phyloP scores from a whole-genome alignment of 2,329 filamentous ascomycete genomes.

The Epichloe sylvatica region DNA sequence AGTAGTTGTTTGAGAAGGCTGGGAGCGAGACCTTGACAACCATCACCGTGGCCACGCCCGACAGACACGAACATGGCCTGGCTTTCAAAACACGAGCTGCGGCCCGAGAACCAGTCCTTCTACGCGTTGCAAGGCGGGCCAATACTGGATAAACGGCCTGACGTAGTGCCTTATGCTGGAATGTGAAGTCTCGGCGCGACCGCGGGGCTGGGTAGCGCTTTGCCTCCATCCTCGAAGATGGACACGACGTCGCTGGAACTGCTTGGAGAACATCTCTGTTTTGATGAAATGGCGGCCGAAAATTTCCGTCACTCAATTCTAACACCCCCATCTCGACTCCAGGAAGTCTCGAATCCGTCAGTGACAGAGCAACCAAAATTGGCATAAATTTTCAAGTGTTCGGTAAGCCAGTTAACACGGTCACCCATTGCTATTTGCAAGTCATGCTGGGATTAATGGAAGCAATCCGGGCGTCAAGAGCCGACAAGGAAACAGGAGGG shows the following conservation, averaged over 20 bases:
- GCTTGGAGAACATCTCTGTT: background rate
- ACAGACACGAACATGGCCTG: background rate
- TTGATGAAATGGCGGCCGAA: background rate
- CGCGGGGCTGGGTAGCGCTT: conserved; percentile 8
- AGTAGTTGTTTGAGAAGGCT: background rate
- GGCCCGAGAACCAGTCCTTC: background rate
- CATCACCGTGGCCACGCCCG: background rate
- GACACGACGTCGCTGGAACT: background rate
- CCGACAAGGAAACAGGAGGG: background rate
- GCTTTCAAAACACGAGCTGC: background rate
- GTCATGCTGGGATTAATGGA: background rate
- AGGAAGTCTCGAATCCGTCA: background rate
- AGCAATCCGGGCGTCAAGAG: background rate
- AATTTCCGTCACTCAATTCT: background rate
- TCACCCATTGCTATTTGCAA: background rate
- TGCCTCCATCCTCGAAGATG: background rate
- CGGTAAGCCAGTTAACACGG: background rate
- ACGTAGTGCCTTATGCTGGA: conserved; percentile 11
- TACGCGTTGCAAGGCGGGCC: background rate
- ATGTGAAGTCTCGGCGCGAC: conserved; percentile 11
- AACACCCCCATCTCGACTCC: background rate
- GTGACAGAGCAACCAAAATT: background rate
- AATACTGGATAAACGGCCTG: background rate
- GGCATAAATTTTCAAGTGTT: background rate
- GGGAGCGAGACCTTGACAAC: background rate